A percentile compares a stretch with the other conserved stretches of the same genome.
Conservation (phyloP, 2,329 filamentous ascomycete species). For the Pseudomassariella vexata region DNA sequence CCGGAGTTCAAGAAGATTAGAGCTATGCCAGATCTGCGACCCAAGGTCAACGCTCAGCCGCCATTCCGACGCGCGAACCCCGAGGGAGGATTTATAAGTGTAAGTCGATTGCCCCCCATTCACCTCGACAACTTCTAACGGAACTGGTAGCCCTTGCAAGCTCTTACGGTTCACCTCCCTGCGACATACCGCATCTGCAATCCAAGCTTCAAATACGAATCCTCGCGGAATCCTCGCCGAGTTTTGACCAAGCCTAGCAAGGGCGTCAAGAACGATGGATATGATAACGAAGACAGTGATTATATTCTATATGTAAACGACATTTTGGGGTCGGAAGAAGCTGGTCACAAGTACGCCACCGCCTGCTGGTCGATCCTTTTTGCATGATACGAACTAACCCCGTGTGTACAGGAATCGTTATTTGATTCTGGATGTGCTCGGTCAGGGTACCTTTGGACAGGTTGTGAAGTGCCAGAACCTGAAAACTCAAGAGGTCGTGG, state of each 20-base stretch:
- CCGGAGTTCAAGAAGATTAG: constrained; percentile 83
- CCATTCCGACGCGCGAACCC: constrained; percentile 90
- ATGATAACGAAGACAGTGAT: constrained; percentile 98
- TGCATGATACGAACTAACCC: constrained; percentile 10
- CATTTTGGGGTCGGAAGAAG: constrained; percentile 94
- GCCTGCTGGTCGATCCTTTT: neutral
- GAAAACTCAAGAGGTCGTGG: constrained; percentile 96
- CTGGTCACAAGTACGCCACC: constrained; percentile 78
- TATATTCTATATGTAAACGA: constrained; percentile 99
- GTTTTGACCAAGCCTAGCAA: constrained; percentile 98
- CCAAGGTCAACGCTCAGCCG: constrained; percentile 81
- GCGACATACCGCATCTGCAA: constrained; percentile 98
- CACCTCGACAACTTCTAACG: constrained; percentile 17
- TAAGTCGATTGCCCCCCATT: constrained; percentile 47
- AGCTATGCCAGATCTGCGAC: constrained; percentile 67
- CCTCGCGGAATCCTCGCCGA: constrained; percentile 88
- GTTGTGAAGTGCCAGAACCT: constrained; percentile 99
- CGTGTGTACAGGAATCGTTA: constrained; percentile 73
- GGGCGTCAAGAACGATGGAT: constrained; percentile 96
- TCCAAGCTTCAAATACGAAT: constrained; percentile 96
- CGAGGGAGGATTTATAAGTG: constrained; percentile 96
- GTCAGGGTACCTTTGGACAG: constrained; percentile 96
- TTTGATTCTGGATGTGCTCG: constrained; percentile 91
- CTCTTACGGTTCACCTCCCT: constrained; percentile 85
- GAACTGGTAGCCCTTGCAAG: constrained; percentile 73